Evolutionary conservation across 2,329 filamentous ascomycete species (phyloP).

Genomic region (Aspergillus ruber): DNA sequence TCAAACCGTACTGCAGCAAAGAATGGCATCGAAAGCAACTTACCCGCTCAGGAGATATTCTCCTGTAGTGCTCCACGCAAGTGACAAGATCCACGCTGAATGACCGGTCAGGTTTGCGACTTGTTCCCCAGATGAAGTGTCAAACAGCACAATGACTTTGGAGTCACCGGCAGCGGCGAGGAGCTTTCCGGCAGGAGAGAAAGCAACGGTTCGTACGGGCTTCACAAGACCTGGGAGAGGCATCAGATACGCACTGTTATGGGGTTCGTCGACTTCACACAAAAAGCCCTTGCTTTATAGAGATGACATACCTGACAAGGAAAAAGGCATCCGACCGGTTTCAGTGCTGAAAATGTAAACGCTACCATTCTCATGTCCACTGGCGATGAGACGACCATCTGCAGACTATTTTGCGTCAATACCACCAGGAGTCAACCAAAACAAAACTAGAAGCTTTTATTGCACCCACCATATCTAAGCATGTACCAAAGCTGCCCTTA

Average conservation of each 20-base stretch:
- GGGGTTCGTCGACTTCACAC: not conserved
- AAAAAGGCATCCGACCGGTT: conserved; percentile 76
- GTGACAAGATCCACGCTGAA: conserved; percentile 77
- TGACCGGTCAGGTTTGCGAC: conserved; percentile 77
- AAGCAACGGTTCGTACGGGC: conserved; percentile 76
- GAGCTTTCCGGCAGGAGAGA: conserved; percentile 77
- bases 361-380: conserved; percentile 84
- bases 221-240: conserved; percentile 65
- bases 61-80: conserved; percentile 90
- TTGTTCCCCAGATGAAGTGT: conserved; percentile 86
- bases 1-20: not conserved
- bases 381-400: conserved; percentile 81
- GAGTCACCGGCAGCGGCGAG: conserved; percentile 88
- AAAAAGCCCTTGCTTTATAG: not conserved
- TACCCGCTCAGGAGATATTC: conserved; percentile 82
- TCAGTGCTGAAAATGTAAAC: conserved; percentile 95
- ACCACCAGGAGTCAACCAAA: not conserved
- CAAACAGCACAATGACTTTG: conserved; percentile 82
- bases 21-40: conserved; percentile 15
- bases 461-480: conserved; percentile 63
- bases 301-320: conserved; percentile 61
- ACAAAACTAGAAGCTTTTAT: not conserved
- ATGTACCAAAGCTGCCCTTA: conserved; percentile 84
- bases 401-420: conserved; percentile 40
- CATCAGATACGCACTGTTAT: conserved; percentile 11